Conservation (phyloP, 495 filamentous ascomycete species). For the Astrothelium macrocarpum region DNA sequence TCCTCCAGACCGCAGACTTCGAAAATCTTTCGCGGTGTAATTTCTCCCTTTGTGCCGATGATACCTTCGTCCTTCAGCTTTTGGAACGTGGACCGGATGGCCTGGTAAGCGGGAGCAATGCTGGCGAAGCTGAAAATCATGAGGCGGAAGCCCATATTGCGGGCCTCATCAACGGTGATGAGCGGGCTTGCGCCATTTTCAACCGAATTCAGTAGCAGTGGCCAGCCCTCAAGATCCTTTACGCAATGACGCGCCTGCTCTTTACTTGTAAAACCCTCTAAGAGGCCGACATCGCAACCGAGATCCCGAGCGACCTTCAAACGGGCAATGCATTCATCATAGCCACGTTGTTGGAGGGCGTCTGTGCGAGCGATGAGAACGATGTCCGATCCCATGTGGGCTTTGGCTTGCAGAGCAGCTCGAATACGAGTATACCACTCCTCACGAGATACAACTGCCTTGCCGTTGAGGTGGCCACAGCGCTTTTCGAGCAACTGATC, state of each 20-base stretch:
- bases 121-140: conserved; percentile 41
- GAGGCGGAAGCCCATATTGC: conserved; percentile 52
- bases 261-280: conserved; percentile 52
- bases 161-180: conserved; percentile 47
- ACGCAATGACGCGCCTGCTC: conserved; percentile 45
- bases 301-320: conserved; percentile 46
- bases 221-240: conserved; percentile 47
- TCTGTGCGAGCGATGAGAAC: conserved; percentile 64
- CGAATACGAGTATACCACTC: conserved; percentile 47
- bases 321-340: conserved; percentile 49
- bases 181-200: conserved; percentile 50
- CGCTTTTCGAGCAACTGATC: conserved; percentile 59
- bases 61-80: conserved; percentile 24
- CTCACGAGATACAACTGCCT: conserved; percentile 46
- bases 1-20: conserved; percentile 52
- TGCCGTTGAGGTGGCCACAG: conserved; percentile 37
- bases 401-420: conserved; percentile 34
- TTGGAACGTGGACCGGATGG: conserved; percentile 12
- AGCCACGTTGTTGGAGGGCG: conserved; percentile 49
- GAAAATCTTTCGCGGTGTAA: conserved; percentile 40
- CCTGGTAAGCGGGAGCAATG: conserved; percentile 22
- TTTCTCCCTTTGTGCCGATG: conserved; percentile 22
- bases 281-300: conserved; percentile 55
- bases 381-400: conserved; percentile 45
- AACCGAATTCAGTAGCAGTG: conserved; percentile 55